Evolutionary conservation across 1,284 basidiomycete genomes (phyloP).

Genomic region (Pisolithus thermaeus): DNA sequence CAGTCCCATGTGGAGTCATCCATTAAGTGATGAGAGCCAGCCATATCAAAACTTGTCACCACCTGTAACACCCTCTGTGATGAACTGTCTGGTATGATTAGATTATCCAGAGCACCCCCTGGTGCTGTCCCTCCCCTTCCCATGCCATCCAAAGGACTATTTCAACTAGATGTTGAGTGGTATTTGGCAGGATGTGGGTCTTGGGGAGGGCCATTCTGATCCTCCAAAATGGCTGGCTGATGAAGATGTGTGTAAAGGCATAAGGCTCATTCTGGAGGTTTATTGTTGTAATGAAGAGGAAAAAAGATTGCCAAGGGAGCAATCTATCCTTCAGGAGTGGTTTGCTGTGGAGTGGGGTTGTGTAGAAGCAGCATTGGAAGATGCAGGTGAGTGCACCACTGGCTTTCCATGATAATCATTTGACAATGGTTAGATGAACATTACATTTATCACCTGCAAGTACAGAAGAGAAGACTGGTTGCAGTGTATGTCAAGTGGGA

Average conservation of each 20-base stretch:
- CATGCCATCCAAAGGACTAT: constrained; percentile 11
- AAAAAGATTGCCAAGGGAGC: too few species aligned
- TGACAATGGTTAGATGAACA: too few species aligned
- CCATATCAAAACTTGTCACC: constrained; percentile 1
- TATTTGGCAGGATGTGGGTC: constrained; percentile 4
- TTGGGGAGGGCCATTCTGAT: constrained; percentile 22
- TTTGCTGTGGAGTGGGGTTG: too few species aligned
- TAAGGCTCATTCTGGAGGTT: not conserved
- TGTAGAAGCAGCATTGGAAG: too few species aligned
- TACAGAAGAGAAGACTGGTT: too few species aligned
- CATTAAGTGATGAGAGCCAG: constrained; percentile 1
- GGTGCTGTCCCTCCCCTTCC: not conserved
- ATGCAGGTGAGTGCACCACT: too few species aligned
- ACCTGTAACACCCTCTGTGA: constrained; percentile 2
- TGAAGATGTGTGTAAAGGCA: not conserved
- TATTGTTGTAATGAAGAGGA: too few species aligned
- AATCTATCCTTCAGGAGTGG: too few species aligned
- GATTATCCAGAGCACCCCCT: not conserved
- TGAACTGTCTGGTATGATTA: not conserved
- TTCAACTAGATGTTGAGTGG: constrained; percentile 23
- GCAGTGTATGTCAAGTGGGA: too few species aligned
- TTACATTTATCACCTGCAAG: too few species aligned
- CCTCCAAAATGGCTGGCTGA: too few species aligned
- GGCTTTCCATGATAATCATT: too few species aligned
- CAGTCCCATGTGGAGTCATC: constrained; percentile 3